Evolutionary conservation across 2,329 filamentous ascomycete genomes (phyloP).

Genomic region (Diaporthe amygdali): DNA sequence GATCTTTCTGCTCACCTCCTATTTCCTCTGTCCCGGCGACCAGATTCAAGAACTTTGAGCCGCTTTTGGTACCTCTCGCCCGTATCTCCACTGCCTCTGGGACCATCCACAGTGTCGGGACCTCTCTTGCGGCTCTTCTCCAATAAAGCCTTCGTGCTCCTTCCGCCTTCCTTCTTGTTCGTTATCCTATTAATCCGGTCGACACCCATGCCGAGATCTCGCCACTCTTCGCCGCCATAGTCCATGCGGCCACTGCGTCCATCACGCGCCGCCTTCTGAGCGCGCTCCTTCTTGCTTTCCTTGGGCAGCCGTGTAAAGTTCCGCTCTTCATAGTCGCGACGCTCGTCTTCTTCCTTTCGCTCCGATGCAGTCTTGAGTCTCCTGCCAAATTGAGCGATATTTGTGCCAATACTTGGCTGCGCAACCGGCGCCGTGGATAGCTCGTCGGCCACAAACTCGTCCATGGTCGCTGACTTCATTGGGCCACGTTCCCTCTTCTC

Average conservation of each 20-base stretch:
- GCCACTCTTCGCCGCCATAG: slow-evolving; percentile 92
- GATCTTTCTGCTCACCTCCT: slow-evolving; percentile 2
- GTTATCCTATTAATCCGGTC: slow-evolving; percentile 88
- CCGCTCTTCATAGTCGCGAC: slow-evolving; percentile 85
- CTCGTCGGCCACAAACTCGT: slow-evolving; percentile 89
- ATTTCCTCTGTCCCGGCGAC: slow-evolving; percentile 38
- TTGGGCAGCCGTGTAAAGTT: slow-evolving; percentile 90
- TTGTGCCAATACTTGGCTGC: slow-evolving; percentile 90
- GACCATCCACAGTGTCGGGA: slow-evolving; percentile 71
- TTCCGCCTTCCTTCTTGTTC: slow-evolving; percentile 64
- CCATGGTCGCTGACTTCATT: slow-evolving; percentile 81
- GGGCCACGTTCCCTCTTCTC: slow-evolving; percentile 67
- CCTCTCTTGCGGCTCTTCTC: slow-evolving; percentile 88
- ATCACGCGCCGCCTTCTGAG: slow-evolving; percentile 64
- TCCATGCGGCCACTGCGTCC: slow-evolving; percentile 64
- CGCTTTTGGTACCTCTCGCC: slow-evolving; percentile 79
- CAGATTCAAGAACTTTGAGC: slow-evolving; percentile 59
- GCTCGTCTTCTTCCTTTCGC: slow-evolving; percentile 77
- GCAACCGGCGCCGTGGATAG: slow-evolving; percentile 81
- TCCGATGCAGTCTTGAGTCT: slow-evolving; percentile 79
- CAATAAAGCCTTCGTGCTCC: slow-evolving; percentile 65
- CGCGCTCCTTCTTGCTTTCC: slow-evolving; percentile 84
- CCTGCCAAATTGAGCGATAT: slow-evolving; percentile 79
- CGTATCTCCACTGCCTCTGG: slow-evolving; percentile 67
- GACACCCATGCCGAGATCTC: slow-evolving; percentile 80